Conservation (phyloP, 305 asterid genomes). For the Solanum aculeatissimum region DNA sequence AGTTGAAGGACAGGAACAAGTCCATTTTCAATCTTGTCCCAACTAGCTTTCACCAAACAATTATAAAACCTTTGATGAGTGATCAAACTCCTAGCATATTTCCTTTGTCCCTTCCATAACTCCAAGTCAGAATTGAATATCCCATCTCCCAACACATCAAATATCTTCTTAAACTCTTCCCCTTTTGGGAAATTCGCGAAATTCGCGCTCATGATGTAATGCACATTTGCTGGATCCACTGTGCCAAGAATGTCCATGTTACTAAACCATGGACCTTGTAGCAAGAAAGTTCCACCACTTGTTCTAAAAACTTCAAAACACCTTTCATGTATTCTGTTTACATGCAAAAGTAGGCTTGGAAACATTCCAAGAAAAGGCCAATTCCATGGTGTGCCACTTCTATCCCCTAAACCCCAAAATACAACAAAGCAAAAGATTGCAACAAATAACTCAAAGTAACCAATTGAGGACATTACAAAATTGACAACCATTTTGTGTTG, state of each 20-base stretch:
- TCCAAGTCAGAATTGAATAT: constrained; percentile 46
- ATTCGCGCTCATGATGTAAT: constrained; percentile 42
- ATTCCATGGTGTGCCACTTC: constrained; percentile 16
- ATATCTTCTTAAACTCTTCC: constrained; percentile 30
- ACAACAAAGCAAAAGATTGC: constrained; percentile 21
- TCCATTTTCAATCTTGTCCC: constrained; percentile 27
- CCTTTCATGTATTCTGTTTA: constrained; percentile 30
- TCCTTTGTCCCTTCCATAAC: constrained; percentile 39
- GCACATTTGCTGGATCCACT: constrained; percentile 44
- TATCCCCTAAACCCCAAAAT: constrained; percentile 22
- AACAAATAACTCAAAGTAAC: constrained; percentile 17
- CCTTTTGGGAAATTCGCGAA: constrained; percentile 49
- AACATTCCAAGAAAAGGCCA: constrained; percentile 61
- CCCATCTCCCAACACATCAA: constrained; percentile 47
- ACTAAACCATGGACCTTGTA: constrained; percentile 42
- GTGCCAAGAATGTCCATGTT: constrained; percentile 49
- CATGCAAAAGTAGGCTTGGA: constrained; percentile 22
- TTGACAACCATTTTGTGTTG: not conserved
- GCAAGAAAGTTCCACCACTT: constrained; percentile 24
- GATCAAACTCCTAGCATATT: constrained; percentile 20
- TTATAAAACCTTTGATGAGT: constrained; percentile 21
- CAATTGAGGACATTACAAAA: not conserved
- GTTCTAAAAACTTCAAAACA: constrained; percentile 7
- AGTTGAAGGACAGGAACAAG: constrained; percentile 39
- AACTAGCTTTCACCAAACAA: constrained; percentile 19